Percentiles rank a stretch among this genome's conserved stretches.
Evolutionary conservation across 2,329 filamentous ascomycete species (phyloP).

Genomic region (Arachnomyces sp.): DNA sequence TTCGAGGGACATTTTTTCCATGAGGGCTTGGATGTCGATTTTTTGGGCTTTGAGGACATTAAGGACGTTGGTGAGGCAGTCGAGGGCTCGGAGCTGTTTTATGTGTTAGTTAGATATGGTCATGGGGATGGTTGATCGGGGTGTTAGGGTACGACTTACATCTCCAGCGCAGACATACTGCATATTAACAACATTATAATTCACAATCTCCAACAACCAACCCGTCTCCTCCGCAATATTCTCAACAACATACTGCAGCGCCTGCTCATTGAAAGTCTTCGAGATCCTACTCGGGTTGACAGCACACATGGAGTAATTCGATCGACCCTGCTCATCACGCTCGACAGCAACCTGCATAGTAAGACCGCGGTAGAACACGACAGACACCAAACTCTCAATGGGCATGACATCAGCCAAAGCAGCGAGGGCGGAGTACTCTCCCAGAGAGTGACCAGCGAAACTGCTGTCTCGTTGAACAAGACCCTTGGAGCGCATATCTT

Average conservation of each 20-base stretch:
- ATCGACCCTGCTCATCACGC: slow-evolving; percentile 82
- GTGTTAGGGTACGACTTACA: slow-evolving; percentile 27
- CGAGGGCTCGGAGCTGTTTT: slow-evolving; percentile 49
- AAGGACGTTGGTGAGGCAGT: slow-evolving; percentile 65
- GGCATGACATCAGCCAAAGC: slow-evolving; percentile 97
- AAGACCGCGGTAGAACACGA: slow-evolving; percentile 97
- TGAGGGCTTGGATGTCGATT: slow-evolving; percentile 91
- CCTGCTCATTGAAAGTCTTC: slow-evolving; percentile 97
- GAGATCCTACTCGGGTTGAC: slow-evolving; percentile 98
- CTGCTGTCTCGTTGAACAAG: slow-evolving; percentile 93
- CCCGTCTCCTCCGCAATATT: slow-evolving; percentile 88
- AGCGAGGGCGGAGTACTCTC: slow-evolving; percentile 94
- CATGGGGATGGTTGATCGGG: not conserved
- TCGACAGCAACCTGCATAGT: slow-evolving; percentile 99
- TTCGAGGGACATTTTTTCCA: slow-evolving; percentile 75
- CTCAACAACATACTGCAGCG: slow-evolving; percentile 91
- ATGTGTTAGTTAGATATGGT: slow-evolving; percentile 12
- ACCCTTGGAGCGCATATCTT: slow-evolving; percentile 97
- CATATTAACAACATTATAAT: slow-evolving; percentile 71
- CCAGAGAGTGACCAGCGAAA: slow-evolving; percentile 94
- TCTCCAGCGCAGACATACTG: slow-evolving; percentile 62
- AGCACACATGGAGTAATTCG: slow-evolving; percentile 98
- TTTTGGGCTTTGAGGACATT: slow-evolving; percentile 97
- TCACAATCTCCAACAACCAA: slow-evolving; percentile 98
- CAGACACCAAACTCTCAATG: slow-evolving; percentile 96